Evolutionary conservation across 768 basidiomycete species (phyloP), one percentile per base, ranked within the genome.

Genomic region (Pleurotus platypus): DNA sequence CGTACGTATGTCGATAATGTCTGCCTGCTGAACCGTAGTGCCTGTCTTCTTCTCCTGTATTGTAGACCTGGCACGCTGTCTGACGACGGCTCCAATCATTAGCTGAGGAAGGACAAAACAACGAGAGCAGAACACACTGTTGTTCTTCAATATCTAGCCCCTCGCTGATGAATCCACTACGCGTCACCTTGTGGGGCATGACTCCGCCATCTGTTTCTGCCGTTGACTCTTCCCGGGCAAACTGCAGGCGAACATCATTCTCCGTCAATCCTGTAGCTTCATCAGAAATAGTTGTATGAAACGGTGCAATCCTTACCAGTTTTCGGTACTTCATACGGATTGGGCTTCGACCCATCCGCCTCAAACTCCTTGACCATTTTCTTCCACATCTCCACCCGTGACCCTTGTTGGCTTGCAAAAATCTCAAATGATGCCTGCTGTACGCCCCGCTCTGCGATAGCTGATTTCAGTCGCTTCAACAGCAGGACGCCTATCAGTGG

Each of bases 141-240:
- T 57, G 59, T 38, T 57, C 49, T 38, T 60, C 59, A 22, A 60
- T 39, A 7, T 60, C 57, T 8, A 60, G 42, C 12, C 59, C 59
- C 18, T 22, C 38, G 13, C 20, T n/a, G 24, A 60, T 24, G 47
- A 58, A 58, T 18, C 27, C 47, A 40, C 40, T 51, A n/a, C 27
- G 22, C 20, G 46, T 46, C 12, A 48, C 35, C n/a, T 57, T 42
- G 42, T 16, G 12, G 18, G 12, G 16, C 46, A 20, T 24, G 13
- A 24, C 46, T 48, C 18, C n/a, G 20, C 16, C 22, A 16, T 18
- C 20, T 22, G 13, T 16, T 20, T 12, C 46, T 20, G 13, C 26
- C 12, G 46, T 13, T 12, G 22, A 13, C 2, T 16, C 46, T 24
- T 48, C 46, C 18, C 18, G 15, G 18, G 42, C 42, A 43, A 48